Evolutionary conservation across 306 rosid species (phyloP).

Genomic region (Canavalia gladiata): DNA sequence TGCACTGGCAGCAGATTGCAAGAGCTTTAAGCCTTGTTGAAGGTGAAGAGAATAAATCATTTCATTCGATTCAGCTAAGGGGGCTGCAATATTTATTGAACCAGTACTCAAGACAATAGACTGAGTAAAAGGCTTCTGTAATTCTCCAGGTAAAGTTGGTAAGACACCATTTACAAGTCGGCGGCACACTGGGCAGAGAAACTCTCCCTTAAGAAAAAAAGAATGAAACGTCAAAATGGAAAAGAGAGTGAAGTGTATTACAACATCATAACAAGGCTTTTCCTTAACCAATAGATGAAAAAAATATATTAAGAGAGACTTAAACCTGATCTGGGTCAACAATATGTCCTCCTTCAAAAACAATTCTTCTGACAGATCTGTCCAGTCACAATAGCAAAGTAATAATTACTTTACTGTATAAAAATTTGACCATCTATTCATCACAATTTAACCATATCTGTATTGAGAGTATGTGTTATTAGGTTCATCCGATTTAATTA

Average conservation of each 20-base stretch:
- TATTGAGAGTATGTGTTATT: background rate
- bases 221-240: slow-evolving; percentile 13
- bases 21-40: slow-evolving; percentile 69
- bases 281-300: slow-evolving; percentile 10
- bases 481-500: slow-evolving; percentile 27
- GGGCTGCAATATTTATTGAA: slow-evolving; percentile 51
- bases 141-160: slow-evolving; percentile 73
- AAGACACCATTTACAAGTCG: slow-evolving; percentile 92
- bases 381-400: slow-evolving; percentile 21
- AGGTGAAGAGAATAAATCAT: slow-evolving; percentile 61
- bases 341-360: slow-evolving; percentile 98
- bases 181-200: slow-evolving; percentile 97
- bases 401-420: background rate
- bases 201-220: slow-evolving; percentile 75
- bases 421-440: slow-evolving; percentile 10
- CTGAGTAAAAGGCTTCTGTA: slow-evolving; percentile 60
- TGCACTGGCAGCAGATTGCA: slow-evolving; percentile 75
- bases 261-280: slow-evolving; percentile 34
- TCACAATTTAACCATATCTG: background rate
- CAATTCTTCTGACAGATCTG: slow-evolving; percentile 90
- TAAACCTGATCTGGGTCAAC: slow-evolving; percentile 94
- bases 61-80: slow-evolving; percentile 48
- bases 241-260: slow-evolving; percentile 13
- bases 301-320: background rate
- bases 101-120: slow-evolving; percentile 51